Conservation (phyloP, 2,329 filamentous ascomycete genomes). For the Colletotrichum lini region DNA sequence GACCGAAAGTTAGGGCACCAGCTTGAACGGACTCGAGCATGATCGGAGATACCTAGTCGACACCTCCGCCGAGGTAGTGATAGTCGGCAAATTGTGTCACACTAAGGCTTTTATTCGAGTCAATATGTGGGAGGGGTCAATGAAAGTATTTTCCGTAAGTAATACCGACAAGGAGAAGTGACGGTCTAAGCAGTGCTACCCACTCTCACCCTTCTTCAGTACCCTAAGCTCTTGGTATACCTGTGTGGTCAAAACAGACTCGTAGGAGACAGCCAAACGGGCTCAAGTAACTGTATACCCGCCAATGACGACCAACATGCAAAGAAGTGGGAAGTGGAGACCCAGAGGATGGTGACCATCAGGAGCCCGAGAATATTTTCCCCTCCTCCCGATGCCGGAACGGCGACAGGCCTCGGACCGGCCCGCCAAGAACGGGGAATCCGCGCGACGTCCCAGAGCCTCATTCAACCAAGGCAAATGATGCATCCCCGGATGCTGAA, state of each 20-base stretch:
- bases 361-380: not conserved
- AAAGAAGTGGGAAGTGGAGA: constrained; percentile 6
- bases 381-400: not conserved
- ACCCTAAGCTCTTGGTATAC: no score
- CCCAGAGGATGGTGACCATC: not conserved
- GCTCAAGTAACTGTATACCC: not conserved
- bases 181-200: not conserved
- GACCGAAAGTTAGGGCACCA: constrained; percentile 54
- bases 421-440: constrained; percentile 25
- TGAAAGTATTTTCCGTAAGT: constrained; percentile 66
- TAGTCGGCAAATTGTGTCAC: constrained; percentile 66
- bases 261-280: no score
- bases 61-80: constrained; percentile 61
- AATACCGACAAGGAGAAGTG: constrained; percentile 55
- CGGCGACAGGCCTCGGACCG: constrained; percentile 24
- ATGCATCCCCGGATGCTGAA: not conserved
- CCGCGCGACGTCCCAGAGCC: constrained; percentile 2
- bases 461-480: not conserved
- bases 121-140: constrained; percentile 57
- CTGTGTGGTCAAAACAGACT: no score
- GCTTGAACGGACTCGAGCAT: constrained; percentile 55
- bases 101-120: constrained; percentile 57
- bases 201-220: no score
- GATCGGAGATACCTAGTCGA: constrained; percentile 58
- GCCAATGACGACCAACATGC: not conserved